Evolutionary conservation across 495 filamentous ascomycete genomes (phyloP).

Genomic region (Tetracladium setigerum): DNA sequence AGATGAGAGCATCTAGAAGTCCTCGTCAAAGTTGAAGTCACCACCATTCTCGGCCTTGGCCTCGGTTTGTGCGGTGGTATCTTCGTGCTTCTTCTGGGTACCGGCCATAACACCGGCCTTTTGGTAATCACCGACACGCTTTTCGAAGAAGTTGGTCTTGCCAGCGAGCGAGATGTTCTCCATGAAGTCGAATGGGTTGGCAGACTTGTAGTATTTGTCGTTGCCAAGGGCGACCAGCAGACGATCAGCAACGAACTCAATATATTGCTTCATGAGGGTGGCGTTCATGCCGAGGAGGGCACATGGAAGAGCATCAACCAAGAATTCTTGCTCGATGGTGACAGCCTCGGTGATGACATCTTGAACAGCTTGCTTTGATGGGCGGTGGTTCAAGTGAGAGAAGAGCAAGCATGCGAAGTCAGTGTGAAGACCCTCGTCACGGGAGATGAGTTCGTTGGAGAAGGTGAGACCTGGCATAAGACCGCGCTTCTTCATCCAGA

Average conservation of each 20-base stretch:
- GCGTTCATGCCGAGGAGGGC: conserved; percentile 96
- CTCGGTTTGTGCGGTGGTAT: conserved; percentile 37
- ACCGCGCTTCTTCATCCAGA: conserved; percentile 99
- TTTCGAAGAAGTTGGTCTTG: conserved; percentile 99
- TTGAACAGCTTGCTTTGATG: conserved; percentile 69
- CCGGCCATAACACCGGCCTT: conserved; percentile 98
- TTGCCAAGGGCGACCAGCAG: conserved; percentile 89
- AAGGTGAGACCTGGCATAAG: conserved; percentile 98
- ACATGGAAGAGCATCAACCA: conserved; percentile 88
- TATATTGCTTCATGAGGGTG: conserved; percentile 97
- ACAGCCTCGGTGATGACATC: conserved; percentile 93
- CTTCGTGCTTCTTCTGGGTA: conserved; percentile 66
- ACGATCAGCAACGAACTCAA: conserved; percentile 97
- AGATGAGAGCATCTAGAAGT: conserved; percentile 61
- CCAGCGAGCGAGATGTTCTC: conserved; percentile 97
- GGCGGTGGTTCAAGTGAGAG: conserved; percentile 88
- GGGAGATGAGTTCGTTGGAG: conserved; percentile 99
- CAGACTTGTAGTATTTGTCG: conserved; percentile 81
- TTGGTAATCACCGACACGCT: conserved; percentile 98
- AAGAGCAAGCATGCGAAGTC: conserved; percentile 97
- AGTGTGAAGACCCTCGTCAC: conserved; percentile 98
- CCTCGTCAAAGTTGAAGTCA: conserved; percentile 91
- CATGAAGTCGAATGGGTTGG: conserved; percentile 99
- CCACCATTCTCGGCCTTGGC: conserved; percentile 58
- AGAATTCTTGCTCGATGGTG: conserved; percentile 92